Evolutionary conservation across 768 basidiomycete species (phyloP).

Genomic region (Tylopilus felleus): DNA sequence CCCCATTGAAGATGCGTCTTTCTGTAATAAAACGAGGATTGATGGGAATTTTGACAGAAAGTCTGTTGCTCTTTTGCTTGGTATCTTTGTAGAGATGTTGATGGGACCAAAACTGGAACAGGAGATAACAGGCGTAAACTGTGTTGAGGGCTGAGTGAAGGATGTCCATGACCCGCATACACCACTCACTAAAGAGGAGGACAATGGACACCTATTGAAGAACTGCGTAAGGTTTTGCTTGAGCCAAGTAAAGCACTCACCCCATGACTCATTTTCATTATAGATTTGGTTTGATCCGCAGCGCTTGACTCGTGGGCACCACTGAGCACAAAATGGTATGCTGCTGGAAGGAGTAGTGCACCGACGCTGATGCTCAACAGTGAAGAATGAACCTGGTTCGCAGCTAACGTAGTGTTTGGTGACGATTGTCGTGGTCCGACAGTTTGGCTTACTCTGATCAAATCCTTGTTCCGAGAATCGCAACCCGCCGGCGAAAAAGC

Average conservation of each 20-base stretch:
- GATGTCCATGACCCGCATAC: neutral
- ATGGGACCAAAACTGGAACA: conserved; percentile 59
- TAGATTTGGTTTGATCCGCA: conserved; percentile 36
- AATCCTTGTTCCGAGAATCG: conserved; percentile 80
- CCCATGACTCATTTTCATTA: conserved; percentile 51
- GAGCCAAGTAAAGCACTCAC: conserved; percentile 31
- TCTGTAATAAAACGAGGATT: conserved; percentile 27
- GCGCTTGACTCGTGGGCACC: conserved; percentile 18
- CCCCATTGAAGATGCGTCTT: conserved; percentile 27
- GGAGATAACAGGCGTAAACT: conserved; percentile 51
- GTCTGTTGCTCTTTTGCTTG: conserved; percentile 42
- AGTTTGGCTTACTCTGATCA: conserved; percentile 52
- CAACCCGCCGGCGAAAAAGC: conserved; percentile 82
- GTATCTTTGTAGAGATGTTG: conserved; percentile 48
- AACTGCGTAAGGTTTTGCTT: neutral
- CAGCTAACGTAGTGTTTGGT: conserved; percentile 31
- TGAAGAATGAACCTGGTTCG: conserved; percentile 73
- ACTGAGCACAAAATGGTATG: conserved; percentile 61
- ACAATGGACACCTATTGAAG: conserved; percentile 45
- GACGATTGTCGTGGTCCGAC: neutral
- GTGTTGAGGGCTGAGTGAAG: conserved; percentile 1
- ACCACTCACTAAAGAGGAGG: conserved; percentile 46
- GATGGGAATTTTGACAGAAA: conserved; percentile 34
- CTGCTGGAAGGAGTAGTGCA: conserved; percentile 74
- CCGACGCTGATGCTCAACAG: conserved; percentile 76